Base-by-base conservation (phyloP, 2,329 filamentous ascomycete genomes). In the Colletotrichum somersetense region DNA sequence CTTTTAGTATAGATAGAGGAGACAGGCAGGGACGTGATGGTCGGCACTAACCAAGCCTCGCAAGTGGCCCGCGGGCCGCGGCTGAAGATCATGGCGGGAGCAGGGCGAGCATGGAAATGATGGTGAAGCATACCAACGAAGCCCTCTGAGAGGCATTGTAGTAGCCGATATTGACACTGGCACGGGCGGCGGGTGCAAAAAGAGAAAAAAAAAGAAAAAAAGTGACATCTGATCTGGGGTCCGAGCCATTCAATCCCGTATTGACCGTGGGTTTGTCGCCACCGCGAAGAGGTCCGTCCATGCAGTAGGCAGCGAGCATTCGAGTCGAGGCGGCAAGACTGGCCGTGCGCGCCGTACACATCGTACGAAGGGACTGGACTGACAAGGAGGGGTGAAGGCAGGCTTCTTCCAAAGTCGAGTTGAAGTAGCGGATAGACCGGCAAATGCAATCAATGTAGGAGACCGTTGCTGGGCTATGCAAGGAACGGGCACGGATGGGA, bases 81-180 rank as follows among this genome's bases (percentile, higher is more conserved):
- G 46, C 69, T 72, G 69, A 69, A 61, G 66, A 72, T 72, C 69
- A 72, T 72, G 69, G 66, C 46, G 59, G 58, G 58, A 72, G 46
- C 53, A 72, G 59, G 69, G 59, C 66, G 55, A 44, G 30, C 33
- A 56, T 52, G 55, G 53, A 59, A 64, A 59, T 72, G 46, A 72
- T 72, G 69, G 69, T 72, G 69, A 72, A 69, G 69, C 69, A 69
- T 26, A 46, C 66, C 69, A 64, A 30, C 53, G 46, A 63, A 66
- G 53, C 38, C 62, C 30, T 30, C 30, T 30, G 30, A 48, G 57
- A 30, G 20, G 7, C 20, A 62, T 62, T 52, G 42, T 23, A 35
- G 46, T 23, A 48, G 46, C 33, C 23, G 44, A 35, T 62, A 48
- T 66, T 62, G 68, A 57, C 57, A 42, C 35, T 56, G 33, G 64